Conservation (phyloP, 257 asterid species). For the Orobanche coerulescens region DNA sequence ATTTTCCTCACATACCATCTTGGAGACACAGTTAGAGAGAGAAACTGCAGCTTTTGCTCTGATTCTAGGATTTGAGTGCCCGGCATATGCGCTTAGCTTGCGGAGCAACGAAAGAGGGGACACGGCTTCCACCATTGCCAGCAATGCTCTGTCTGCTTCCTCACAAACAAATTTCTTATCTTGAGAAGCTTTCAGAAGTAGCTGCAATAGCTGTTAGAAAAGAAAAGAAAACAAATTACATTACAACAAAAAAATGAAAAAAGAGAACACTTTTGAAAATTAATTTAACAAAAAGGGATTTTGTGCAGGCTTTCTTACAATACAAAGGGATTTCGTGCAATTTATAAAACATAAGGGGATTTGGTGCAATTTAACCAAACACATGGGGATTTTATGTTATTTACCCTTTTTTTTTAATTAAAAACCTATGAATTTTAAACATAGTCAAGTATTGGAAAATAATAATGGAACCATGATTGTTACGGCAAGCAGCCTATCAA, state of each 20-base stretch:
- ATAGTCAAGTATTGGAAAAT: no score
- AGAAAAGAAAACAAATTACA: no score
- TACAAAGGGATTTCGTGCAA: no score
- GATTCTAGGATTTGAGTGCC: constrained; percentile 65
- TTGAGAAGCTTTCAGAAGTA: constrained; percentile 80
- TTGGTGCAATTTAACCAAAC: not conserved
- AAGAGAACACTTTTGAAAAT: not conserved
- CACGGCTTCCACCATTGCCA: constrained; percentile 56
- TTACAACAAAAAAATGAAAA: not conserved
- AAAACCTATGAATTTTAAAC: no score
- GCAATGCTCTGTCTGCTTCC: constrained; percentile 71
- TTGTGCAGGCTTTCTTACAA: no score
- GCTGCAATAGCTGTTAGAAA: constrained; percentile 62
- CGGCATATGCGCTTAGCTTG: constrained; percentile 45
- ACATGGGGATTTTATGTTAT: not conserved
- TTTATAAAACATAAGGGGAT: not conserved
- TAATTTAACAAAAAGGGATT: no score
- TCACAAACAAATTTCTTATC: constrained; percentile 97
- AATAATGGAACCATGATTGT: no score
- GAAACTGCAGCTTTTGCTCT: constrained; percentile 83
- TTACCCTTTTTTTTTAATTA: no score
- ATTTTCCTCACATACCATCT: constrained; percentile 45
- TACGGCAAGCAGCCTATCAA: no score
- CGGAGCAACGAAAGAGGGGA: constrained; percentile 68
- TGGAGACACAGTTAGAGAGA: constrained; percentile 57